Evolutionary conservation across 2,329 filamentous ascomycete genomes (phyloP), one percentile per base, ranked within the genome.

Genomic region (Talaromyces pinophilus): DNA sequence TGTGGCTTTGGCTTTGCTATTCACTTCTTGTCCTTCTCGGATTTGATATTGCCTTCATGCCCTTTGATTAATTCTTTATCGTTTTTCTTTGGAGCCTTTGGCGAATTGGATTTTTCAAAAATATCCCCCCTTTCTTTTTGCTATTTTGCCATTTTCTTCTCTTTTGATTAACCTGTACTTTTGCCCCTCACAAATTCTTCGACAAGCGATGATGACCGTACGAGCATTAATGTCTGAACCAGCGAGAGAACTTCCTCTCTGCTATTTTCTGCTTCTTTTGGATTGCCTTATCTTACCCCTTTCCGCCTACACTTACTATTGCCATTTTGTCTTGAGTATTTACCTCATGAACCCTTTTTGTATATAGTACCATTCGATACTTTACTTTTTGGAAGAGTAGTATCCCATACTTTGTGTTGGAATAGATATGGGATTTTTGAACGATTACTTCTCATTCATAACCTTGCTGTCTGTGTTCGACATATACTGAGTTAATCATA

Each of bases 151-250:
- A 59, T 59, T 30, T 33, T 59, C 38, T 59, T 59, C n/a, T 25
- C 40, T 44, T 54, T 54, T 44, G 40, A 46, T 40, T 33, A 46
- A 52, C 17, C 17, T 60, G 40, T 57, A 57, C 33, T 38, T 57
- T 15, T 17, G n/a, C 54, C 30, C 30, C 30, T 4, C 5, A 57
- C 33, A 57, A 57, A 4, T 57, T 57, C 19, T 57, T 57, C 54
- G 54, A 57, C 33, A 72, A 74, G 73, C 70, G 67, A 74, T 67
- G 73, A 75, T 25, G 73, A 71, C 70, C 35, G 30, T 30, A 75
- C 63, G 73, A 73, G 68, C 71, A 73, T 72, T 67, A 68, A 57
- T 38, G 69, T 71, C 70, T 68, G 60, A 69, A 68, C 61, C 66
- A 50, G 59, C 69, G 62, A 69, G 62, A 65, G 60, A 55, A 63